Conservation (phyloP, 228 moss, liverwort and hornwort genomes). For the Sphagnum fallax region DNA sequence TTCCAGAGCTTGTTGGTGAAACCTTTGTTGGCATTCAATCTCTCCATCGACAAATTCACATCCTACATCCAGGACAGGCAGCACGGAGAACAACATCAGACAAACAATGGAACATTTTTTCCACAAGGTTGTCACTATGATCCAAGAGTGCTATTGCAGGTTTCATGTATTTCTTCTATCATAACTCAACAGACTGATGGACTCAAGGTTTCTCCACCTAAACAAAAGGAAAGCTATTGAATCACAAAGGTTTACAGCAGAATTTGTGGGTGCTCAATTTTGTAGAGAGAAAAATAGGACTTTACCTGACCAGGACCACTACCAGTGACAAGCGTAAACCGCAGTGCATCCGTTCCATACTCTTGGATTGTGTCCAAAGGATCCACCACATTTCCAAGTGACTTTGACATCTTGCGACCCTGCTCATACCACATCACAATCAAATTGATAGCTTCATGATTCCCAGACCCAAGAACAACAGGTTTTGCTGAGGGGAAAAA, state of each 20-base stretch:
- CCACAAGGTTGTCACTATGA: too few species aligned
- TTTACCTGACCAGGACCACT: constrained; percentile 88
- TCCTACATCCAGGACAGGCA: constrained; percentile 28
- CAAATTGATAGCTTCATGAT: background rate
- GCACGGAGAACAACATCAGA: too few species aligned
- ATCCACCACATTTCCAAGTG: constrained; percentile 77
- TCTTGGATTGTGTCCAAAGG: constrained; percentile 59
- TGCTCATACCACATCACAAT: constrained; percentile 10
- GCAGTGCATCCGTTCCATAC: constrained; percentile 77
- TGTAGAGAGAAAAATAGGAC: background rate
- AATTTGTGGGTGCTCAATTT: too few species aligned
- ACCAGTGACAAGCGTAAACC: constrained; percentile 84
- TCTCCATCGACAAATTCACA: constrained; percentile 84
- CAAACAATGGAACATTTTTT: background rate
- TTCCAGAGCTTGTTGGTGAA: constrained; percentile 94
- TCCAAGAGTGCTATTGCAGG: too few species aligned
- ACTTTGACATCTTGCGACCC: constrained; percentile 89
- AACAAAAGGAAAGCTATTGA: too few species aligned
- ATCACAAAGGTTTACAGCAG: too few species aligned
- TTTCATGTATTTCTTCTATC: too few species aligned
- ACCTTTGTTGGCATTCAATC: constrained; percentile 71
- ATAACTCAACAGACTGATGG: too few species aligned
- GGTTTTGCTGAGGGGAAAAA: too few species aligned
- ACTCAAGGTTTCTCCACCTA: too few species aligned
- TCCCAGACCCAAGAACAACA: background rate